phyloP scores from a whole-genome alignment of 371 early-diverging fungal species.

The Homolaphlyctis polyrhiza region DNA sequence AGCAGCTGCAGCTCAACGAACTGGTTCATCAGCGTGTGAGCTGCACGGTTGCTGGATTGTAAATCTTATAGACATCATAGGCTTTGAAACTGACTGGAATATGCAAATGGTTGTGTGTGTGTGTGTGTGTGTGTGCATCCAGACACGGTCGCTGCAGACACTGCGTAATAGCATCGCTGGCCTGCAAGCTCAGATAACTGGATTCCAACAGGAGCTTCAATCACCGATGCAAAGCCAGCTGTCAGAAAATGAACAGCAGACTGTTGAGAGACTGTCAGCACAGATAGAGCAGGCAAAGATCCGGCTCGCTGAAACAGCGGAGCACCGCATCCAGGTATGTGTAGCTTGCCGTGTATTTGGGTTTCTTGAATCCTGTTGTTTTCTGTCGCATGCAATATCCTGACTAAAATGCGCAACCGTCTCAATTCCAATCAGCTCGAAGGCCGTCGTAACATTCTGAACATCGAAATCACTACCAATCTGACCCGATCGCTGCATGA shows the following conservation, averaged over 20 bases:
- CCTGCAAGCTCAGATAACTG: conserved; percentile 52
- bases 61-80: too few species aligned
- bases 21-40: not conserved
- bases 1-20: not conserved
- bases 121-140: too few species aligned
- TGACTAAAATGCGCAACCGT: too few species aligned
- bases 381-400: too few species aligned
- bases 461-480: conserved; percentile 63
- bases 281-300: conserved; percentile 49
- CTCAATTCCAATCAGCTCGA: too few species aligned
- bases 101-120: too few species aligned
- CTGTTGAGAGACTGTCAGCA: conserved; percentile 42
- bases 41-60: not conserved
- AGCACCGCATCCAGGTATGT: not conserved
- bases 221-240: conserved; percentile 51
- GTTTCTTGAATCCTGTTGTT: too few species aligned
- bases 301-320: conserved; percentile 10
- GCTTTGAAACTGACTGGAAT: too few species aligned
- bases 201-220: conserved; percentile 53
- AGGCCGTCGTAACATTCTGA: conserved; percentile 60
- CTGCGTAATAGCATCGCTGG: conserved; percentile 33
- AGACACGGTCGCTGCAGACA: conserved; percentile 33
- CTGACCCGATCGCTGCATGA: conserved; percentile 57
- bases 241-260: conserved; percentile 48
- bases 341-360: too few species aligned